Base-by-base conservation (phyloP, 192 early-diverging fungal species). In the Coemansia sp. region DNA sequence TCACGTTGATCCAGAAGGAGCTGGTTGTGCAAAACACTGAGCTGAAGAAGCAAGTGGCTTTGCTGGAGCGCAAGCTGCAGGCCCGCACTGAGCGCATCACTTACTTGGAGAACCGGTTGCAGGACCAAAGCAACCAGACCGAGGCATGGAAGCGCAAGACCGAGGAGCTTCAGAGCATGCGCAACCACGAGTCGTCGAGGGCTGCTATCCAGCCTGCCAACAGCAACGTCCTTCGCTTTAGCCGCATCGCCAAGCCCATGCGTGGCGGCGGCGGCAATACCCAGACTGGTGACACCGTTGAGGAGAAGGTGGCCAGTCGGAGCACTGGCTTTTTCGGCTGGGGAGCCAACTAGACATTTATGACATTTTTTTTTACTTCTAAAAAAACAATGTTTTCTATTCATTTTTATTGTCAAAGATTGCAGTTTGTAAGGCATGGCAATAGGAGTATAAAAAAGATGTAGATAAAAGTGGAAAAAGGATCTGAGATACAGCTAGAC, bases 1-100 rank as follows among this genome's bases (percentile, higher is more conserved):
- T 99, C 32, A 96, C 94, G 15, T 84, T 88, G 67, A 95, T 99
- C 42, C 98, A 98, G 75, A 96, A 94, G 86, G 91, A 91, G 80
- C 88, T 99, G 46, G 95, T 99, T 7, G 94, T 95, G 75, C 95
- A 97, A 78, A 99, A 99, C 86, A 87, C 93, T 2, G 91, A 89
- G 11, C 85, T 98, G 48, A 99, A 99, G 88, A 98, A 98, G 86
- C 92, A 98, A 74, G 84, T 92, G 3, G 88, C 91, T 34, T 83
- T 97, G 40, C 85, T 90, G 34, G 96, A 99, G 42, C 91, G 96
- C 67, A 98, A 97, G 87, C 81, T 99, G 51, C 81, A 80, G 62
- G 92, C 94, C 1, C 88, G 96, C 39, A 97, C 95, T 68, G 96
- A 98, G 79, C 92, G 96, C 65, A 98, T 99, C 53, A 85, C 89